A percentile compares a stretch with the other conserved stretches of the same genome.
These are phyloP conservation scores for Filobasidium floriforme DNA, from an alignment of 768 basidiomycete species.

Conservation along the genomic window DNA sequence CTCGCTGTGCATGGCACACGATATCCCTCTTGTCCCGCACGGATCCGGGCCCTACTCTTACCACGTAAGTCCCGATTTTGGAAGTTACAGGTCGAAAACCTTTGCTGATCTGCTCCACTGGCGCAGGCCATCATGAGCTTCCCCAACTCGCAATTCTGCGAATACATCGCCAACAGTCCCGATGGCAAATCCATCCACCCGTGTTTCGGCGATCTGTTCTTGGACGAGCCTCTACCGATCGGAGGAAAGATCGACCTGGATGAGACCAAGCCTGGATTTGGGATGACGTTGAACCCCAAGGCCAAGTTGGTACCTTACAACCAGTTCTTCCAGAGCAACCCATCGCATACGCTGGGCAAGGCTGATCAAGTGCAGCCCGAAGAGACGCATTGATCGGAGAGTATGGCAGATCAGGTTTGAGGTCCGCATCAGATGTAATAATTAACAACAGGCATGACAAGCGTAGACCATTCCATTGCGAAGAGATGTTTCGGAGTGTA, in stretches of 20 bases:
- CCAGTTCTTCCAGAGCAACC: constrained; percentile 29
- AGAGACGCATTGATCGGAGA: constrained; percentile 3
- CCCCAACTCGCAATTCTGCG: constrained; percentile 45
- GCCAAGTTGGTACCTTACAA: constrained; percentile 43
- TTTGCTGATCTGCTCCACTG: too few species aligned
- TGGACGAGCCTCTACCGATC: constrained; percentile 47
- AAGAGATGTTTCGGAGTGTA: too few species aligned
- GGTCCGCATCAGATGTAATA: too few species aligned
- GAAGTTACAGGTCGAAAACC: too few species aligned
- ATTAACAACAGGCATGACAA: neutral
- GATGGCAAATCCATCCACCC: constrained; percentile 48
- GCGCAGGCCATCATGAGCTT: constrained; percentile 50
- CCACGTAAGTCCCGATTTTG: constrained; percentile 17
- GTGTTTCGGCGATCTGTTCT: constrained; percentile 49
- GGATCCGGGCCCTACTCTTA: constrained; percentile 52
- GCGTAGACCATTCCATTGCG: too few species aligned
- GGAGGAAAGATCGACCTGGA: constrained; percentile 46
- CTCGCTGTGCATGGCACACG: constrained; percentile 48
- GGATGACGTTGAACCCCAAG: constrained; percentile 47
- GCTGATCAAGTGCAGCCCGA: constrained; percentile 12
- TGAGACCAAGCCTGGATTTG: constrained; percentile 47
- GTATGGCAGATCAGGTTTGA: neutral
- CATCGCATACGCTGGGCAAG: constrained; percentile 10
- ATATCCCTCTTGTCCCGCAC: constrained; percentile 52
- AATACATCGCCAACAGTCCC: constrained; percentile 47